A percentile compares a stretch with the other conserved stretches of the same genome.
Evolutionary conservation across 345 rosid genomes (phyloP).

Genomic region (Aquilaria sinensis): DNA sequence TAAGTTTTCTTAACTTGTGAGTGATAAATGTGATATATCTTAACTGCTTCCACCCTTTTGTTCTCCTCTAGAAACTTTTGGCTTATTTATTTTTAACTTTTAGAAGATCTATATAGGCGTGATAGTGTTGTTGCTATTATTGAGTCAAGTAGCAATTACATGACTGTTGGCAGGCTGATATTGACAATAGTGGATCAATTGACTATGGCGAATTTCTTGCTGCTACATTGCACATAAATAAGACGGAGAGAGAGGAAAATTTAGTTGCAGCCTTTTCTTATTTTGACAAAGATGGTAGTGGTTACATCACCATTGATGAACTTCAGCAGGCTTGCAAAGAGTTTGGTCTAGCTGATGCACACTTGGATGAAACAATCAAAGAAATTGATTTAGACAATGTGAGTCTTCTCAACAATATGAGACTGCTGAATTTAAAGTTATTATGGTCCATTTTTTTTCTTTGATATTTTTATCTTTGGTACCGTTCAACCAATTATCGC

Average conservation of each 20-base stretch:
- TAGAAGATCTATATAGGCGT: too few relatives aligned
- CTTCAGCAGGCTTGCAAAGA: slow-evolving; percentile 93
- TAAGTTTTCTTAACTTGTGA: neutral
- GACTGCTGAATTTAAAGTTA: neutral
- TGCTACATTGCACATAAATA: slow-evolving; percentile 86
- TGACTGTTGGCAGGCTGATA: slow-evolving; percentile 66
- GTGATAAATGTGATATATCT: neutral
- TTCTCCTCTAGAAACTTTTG: neutral
- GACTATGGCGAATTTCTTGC: slow-evolving; percentile 95
- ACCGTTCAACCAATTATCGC: too few relatives aligned
- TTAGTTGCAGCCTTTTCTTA: slow-evolving; percentile 77
- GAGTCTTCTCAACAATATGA: slow-evolving; percentile 23
- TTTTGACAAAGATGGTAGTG: slow-evolving; percentile 91
- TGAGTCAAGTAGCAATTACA: slow-evolving; percentile 4
- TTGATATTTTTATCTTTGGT: neutral
- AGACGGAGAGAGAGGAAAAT: slow-evolving; percentile 90
- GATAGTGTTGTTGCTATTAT: neutral
- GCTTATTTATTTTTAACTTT: neutral
- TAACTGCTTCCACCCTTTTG: neutral
- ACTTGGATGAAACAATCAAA: slow-evolving; percentile 71
- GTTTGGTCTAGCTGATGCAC: slow-evolving; percentile 79
- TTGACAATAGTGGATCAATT: slow-evolving; percentile 83
- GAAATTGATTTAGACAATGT: slow-evolving; percentile 94
- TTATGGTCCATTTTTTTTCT: neutral
- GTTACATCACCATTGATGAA: slow-evolving; percentile 88